Evolutionary conservation across 805 yeast species (phyloP), one percentile per base, ranked within the genome.

Genomic region (Saccharomycopsis capsularis): DNA sequence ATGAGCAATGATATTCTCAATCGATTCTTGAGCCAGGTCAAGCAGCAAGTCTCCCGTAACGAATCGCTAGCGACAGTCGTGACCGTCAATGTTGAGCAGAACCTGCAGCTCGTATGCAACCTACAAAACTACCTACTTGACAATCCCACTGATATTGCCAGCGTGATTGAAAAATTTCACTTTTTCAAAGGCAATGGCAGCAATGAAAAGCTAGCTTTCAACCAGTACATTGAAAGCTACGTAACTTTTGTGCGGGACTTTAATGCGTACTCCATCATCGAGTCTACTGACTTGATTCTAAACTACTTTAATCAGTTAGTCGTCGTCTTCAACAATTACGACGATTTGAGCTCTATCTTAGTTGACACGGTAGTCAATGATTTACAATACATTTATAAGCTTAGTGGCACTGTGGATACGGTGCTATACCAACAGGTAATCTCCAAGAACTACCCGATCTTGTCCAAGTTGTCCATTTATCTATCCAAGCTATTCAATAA

Each of bases 401-500:
- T 41, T 9, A 23, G 48, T 29, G 23, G 27, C 16, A 22, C 11
- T 11, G 23, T 38, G 3, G 55, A 52, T 35, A 35, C 21, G 23
- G 40, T 29, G 4, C 22, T 52, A 13, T 35, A 15, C 19, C 25
- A 23, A 21, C 32, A 40, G 18, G 21, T 34, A 6, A 34, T 47
- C 39, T 44, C 24, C 34, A 43, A 30, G 30, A 46, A 37, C n/a
- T 40, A 41, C 29, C 48, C 54, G 3, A 35, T 50, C 9, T 23
- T 44, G 6, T 18, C 52, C 2, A 51, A 50, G 19, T 34, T 53
- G 7, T 38, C 53, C 9, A 44, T 42, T 6, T 22, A 27, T 25
- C 23, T 53, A 23, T 51, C 51, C 15, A 53, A 51, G 18, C 25
- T 53, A 16, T 50, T 50, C 40, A 53, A 53, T 36, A 51, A 51